Evolutionary conservation across 495 filamentous ascomycete genomes (phyloP).

Genomic region (Xylaria scruposa): DNA sequence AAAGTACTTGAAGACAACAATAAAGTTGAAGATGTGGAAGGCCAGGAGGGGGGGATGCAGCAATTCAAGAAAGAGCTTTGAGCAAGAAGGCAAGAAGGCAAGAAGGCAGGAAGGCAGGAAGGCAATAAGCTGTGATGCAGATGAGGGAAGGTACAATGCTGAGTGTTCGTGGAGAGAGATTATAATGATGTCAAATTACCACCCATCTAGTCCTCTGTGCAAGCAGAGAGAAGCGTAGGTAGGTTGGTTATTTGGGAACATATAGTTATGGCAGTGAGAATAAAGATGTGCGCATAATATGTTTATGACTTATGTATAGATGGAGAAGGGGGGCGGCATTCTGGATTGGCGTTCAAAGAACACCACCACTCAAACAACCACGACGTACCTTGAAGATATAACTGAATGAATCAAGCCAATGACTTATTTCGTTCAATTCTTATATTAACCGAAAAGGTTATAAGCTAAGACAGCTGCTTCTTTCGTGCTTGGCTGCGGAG

Average conservation of each 20-base stretch:
- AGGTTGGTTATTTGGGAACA: not conserved
- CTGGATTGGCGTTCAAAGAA: not conserved
- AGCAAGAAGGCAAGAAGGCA: not conserved
- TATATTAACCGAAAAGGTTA: not conserved
- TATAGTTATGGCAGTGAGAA: not conserved
- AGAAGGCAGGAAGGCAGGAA: conserved; percentile 3
- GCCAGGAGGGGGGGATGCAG: not conserved
- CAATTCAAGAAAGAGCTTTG: not conserved
- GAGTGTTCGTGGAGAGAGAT: not conserved
- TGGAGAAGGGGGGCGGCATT: not conserved
- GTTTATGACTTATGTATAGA: not conserved
- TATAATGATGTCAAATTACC: conserved; percentile 9
- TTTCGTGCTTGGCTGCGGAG: not conserved
- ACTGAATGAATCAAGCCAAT: not conserved
- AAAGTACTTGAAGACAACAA: not conserved
- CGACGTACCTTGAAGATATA: conserved; percentile 17
- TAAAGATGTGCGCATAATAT: not conserved
- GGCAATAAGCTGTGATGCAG: not conserved
- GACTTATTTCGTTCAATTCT: conserved; percentile 1
- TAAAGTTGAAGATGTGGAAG: not conserved
- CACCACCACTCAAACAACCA: not conserved
- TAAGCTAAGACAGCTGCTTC: not conserved
- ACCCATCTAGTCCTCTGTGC: not conserved
- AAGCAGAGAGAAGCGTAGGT: not conserved
- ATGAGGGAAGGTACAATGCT: not conserved